phyloP scores from a whole-genome alignment of 148 eudicot species.

The Amaranthus palmeri region DNA sequence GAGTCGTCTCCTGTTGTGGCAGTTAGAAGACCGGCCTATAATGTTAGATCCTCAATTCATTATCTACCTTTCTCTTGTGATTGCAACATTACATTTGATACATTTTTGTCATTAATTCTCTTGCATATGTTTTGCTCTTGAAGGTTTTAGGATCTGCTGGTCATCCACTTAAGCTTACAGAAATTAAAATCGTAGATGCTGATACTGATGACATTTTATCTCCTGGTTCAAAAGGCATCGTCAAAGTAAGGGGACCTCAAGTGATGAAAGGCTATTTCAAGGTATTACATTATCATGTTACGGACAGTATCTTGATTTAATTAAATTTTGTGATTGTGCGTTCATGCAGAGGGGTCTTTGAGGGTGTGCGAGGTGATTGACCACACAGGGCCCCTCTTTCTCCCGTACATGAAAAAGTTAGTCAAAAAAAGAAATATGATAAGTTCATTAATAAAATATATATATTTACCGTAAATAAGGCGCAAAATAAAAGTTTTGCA shows the following conservation, averaged over 20 bases:
- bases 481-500: no score
- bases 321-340: no score
- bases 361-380: no score
- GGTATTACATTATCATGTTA: conserved; percentile 32
- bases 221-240: conserved; percentile 71
- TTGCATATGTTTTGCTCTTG: conserved; percentile 28
- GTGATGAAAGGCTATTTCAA: conserved; percentile 93
- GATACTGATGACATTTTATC: conserved; percentile 60
- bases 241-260: conserved; percentile 83
- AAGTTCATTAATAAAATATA: no score
- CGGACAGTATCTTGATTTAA: no score
- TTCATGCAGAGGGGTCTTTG: no score
- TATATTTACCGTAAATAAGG: no score
- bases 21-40: conserved; percentile 52
- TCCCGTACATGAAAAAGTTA: no score
- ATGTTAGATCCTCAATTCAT: conserved; percentile 44
- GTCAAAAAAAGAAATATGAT: no score
- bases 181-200: conserved; percentile 64
- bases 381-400: no score
- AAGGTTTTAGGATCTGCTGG: conserved; percentile 92
- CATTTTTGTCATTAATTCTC: not conserved
- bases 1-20: conserved; percentile 85
- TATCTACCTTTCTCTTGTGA: not conserved
- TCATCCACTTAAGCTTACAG: conserved; percentile 61
- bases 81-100: not conserved